Evolutionary conservation across 257 asterid species (phyloP), one percentile per base, ranked within the genome.

Genomic region (Fraxinus quadrangulata): DNA sequence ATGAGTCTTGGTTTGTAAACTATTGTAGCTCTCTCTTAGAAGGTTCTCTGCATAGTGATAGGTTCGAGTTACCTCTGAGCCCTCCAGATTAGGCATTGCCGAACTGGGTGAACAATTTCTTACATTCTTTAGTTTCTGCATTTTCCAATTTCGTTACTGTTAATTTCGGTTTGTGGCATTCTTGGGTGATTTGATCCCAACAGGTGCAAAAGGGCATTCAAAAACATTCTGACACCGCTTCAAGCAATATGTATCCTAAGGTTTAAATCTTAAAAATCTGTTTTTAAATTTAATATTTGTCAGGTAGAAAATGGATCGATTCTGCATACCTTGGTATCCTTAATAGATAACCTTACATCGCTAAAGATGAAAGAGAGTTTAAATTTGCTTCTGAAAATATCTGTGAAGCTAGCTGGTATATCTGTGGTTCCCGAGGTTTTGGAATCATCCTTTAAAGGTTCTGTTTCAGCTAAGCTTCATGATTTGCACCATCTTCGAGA

Each of bases 401-500:
- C 96, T 72, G 91, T 87, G 59, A 92, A 96, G 90, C 80, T 96
- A 67, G 85, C 89, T 45, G 97, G 97, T 42, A 78, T 92, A 82
- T 82, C 85, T 73, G 85, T 81, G 81, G 91, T 96, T 77, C 84
- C 92, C 72, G 99, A 96, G 76, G 97, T 90, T 81, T 76, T 96
- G 84, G 97, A 92, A 83, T 93, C 95, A 75, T 93, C 98, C 54
- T 90, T 95, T 80, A 87, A 86, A 89, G 92, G 89, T 79, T 85
- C 98, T 77, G 79, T 84, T 65, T 88, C 97, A 26, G 92, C 92
- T 77, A 86, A 87, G 83, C 86, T 89, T 76, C 87, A 87, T 80
- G 97, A 93, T 83, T 88, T 95, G 73, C 83, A 88, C 70, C 85
- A 85, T 81, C 96, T 96, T 76, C 99, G 87, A 82, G 99, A 96